A percentile compares a stretch with the other conserved stretches of the same genome.
Conservation (phyloP, 2,329 filamentous ascomycete genomes). For the Ophiostoma sp. region DNA sequence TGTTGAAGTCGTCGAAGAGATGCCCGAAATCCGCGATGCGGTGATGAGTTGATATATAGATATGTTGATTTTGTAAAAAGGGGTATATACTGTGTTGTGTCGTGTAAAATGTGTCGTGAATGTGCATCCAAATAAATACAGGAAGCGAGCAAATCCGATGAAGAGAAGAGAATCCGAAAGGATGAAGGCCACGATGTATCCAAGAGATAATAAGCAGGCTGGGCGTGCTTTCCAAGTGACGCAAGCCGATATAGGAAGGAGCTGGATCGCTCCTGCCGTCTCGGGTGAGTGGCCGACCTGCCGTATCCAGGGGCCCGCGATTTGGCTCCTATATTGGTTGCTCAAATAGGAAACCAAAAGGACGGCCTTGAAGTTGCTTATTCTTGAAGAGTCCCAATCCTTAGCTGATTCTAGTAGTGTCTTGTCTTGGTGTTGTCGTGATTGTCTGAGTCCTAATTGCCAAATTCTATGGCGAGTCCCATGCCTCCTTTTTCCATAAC, state of each 20-base stretch:
- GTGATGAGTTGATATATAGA: neutral
- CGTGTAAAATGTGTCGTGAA: conserved; percentile 13
- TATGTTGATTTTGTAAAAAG: conserved; percentile 11
- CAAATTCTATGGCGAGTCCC: neutral
- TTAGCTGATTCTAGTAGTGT: neutral
- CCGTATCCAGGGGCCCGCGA: neutral
- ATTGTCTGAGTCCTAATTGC: neutral
- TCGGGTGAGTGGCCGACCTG: neutral
- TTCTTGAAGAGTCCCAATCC: neutral
- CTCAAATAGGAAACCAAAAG: neutral
- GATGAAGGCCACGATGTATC: neutral
- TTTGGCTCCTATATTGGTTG: neutral
- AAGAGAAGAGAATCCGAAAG: neutral
- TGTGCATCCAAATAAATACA: neutral
- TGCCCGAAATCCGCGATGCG: neutral
- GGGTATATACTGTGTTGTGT: conserved; percentile 13
- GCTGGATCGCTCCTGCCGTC: neutral
- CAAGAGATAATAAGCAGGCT: neutral
- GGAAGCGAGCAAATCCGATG: neutral
- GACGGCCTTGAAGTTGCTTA: neutral
- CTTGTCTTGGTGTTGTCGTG: neutral
- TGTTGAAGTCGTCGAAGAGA: conserved; percentile 16
- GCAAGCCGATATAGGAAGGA: neutral
- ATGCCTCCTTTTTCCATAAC: neutral
- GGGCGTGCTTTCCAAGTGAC: neutral